Percentiles rank a stretch among this genome's conserved stretches.
phyloP scores from a whole-genome alignment of 2,329 filamentous ascomycete species.

The Coccinonectria pachysandricola region DNA sequence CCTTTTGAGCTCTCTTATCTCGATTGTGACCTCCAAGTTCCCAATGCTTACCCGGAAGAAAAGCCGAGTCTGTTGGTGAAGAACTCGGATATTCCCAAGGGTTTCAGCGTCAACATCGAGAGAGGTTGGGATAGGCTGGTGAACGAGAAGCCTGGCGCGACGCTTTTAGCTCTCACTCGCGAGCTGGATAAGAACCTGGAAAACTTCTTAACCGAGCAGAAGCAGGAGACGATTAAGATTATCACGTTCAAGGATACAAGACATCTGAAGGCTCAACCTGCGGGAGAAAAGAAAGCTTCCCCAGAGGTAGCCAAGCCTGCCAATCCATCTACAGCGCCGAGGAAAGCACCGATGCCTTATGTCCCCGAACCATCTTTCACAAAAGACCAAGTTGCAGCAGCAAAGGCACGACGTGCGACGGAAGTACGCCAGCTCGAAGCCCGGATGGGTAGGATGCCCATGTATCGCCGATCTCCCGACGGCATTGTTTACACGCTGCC shows the following conservation, averaged over 20 bases:
- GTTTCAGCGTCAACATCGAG: constrained; percentile 68
- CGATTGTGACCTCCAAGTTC: constrained; percentile 57
- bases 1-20: constrained; percentile 64
- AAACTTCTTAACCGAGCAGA: constrained; percentile 55
- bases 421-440: constrained; percentile 67
- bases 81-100: constrained; percentile 60
- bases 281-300: constrained; percentile 3
- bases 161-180: constrained; percentile 57
- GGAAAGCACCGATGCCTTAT: constrained; percentile 20
- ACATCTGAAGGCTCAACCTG: constrained; percentile 25
- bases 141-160: constrained; percentile 41
- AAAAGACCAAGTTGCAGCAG: constrained; percentile 48
- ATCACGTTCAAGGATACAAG: constrained; percentile 49
- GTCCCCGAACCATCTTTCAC: constrained; percentile 41
- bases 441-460: constrained; percentile 55
- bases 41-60: constrained; percentile 48
- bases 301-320: constrained; percentile 1
- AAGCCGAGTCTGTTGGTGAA: constrained; percentile 50
- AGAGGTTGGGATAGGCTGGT: constrained; percentile 60
- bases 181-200: constrained; percentile 65
- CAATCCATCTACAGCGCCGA: constrained; percentile 6
- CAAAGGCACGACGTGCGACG: constrained; percentile 50
- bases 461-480: constrained; percentile 60
- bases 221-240: constrained; percentile 63
- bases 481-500: constrained; percentile 62